Conservation (phyloP, 805 yeast species). For the Cyberlindnera nakhonratchasimensis region DNA sequence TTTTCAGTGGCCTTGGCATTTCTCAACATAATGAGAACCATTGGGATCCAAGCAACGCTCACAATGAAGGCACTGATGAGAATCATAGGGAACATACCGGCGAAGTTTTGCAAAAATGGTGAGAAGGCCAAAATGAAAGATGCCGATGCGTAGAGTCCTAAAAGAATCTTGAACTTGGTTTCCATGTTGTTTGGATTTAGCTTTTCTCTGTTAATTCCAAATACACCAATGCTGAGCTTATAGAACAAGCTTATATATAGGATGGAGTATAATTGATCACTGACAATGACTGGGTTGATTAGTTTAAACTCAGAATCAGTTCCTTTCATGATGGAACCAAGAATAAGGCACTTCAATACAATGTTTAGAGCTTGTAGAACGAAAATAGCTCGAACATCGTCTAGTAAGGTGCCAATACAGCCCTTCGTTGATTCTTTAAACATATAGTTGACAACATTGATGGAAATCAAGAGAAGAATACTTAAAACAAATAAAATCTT, state of each 20-base stretch:
- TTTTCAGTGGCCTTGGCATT: conserved; percentile 15
- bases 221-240: conserved; percentile 17
- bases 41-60: conserved; percentile 19
- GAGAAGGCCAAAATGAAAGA: conserved; percentile 13
- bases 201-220: conserved; percentile 13
- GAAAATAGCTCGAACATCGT: conserved; percentile 10
- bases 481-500: background rate
- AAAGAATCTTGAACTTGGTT: conserved; percentile 4
- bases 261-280: conserved; percentile 4
- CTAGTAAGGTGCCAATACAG: conserved; percentile 14
- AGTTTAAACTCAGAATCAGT: background rate
- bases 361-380: background rate
- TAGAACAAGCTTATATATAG: conserved; percentile 6
- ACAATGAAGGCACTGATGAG: conserved; percentile 14
- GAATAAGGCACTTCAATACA: background rate
- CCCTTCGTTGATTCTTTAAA: conserved; percentile 7
- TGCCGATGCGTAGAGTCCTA: background rate
- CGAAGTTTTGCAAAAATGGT: conserved; percentile 21
- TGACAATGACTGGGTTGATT: background rate
- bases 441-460: conserved; percentile 1
- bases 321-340: background rate
- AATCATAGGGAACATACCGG: conserved; percentile 5
- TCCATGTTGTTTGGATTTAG: conserved; percentile 4
- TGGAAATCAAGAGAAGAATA: background rate
- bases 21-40: conserved; percentile 18